phyloP scores from a whole-genome alignment of 2,329 filamentous ascomycete genomes.

The Aspergillus sp. region DNA sequence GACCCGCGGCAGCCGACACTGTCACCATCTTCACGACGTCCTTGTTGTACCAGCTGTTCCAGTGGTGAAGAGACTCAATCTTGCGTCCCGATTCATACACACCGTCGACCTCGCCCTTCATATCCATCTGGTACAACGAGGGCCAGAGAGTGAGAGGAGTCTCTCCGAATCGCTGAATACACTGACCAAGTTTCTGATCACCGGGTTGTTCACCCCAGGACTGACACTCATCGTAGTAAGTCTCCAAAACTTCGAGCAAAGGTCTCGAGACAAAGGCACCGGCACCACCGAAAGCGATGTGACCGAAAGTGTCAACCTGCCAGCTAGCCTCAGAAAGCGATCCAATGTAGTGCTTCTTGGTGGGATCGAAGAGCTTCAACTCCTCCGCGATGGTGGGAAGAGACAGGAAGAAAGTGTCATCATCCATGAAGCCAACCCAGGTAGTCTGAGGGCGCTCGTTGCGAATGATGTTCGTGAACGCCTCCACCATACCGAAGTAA shows the following conservation, averaged over 20 bases:
- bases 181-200: constrained; percentile 38
- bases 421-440: constrained; percentile 38
- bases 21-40: constrained; percentile 39
- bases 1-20: constrained; percentile 33
- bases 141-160: constrained; percentile 35
- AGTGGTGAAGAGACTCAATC: constrained; percentile 39
- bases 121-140: constrained; percentile 39
- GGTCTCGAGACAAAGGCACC: constrained; percentile 38
- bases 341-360: constrained; percentile 37
- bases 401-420: constrained; percentile 38
- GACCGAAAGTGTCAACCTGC: constrained; percentile 38
- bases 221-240: constrained; percentile 36
- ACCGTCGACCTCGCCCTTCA: constrained; percentile 35
- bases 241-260: constrained; percentile 30
- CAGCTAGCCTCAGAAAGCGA: constrained; percentile 36
- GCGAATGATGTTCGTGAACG: constrained; percentile 32
- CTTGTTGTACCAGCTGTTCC: constrained; percentile 39
- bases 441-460: constrained; percentile 32
- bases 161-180: constrained; percentile 34
- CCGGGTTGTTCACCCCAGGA: constrained; percentile 36
- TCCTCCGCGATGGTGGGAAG: constrained; percentile 31
- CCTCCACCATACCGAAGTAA: constrained; percentile 37
- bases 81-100: constrained; percentile 37
- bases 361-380: constrained; percentile 32
- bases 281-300: constrained; percentile 39